These are phyloP conservation scores for Pontederia paniculata DNA, from an alignment of 176 grass and related monocot species.

Conservation along the genomic window DNA sequence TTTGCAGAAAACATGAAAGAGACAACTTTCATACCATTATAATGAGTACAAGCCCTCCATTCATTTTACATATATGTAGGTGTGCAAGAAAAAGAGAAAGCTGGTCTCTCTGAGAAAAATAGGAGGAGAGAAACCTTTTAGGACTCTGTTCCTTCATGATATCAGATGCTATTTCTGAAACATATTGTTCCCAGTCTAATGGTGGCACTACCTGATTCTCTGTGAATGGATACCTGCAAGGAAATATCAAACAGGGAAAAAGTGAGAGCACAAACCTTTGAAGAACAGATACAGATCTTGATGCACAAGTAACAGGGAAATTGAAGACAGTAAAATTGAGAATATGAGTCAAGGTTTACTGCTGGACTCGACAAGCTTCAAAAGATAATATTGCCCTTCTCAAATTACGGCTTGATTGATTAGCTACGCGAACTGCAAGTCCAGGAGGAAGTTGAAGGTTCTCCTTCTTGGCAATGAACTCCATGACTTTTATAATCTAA, in stretches of 20 bases:
- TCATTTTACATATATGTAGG: too few relatives aligned
- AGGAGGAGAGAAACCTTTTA: constrained; percentile 51
- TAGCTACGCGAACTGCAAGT: constrained; percentile 60
- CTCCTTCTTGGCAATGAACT: constrained; percentile 97
- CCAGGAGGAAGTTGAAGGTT: constrained; percentile 66
- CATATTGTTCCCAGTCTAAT: constrained; percentile 96
- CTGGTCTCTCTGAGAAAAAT: background rate
- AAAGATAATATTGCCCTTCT: constrained; percentile 90
- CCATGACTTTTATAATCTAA: constrained; percentile 72
- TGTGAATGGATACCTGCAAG: constrained; percentile 75
- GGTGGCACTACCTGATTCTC: constrained; percentile 65
- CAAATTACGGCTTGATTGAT: constrained; percentile 85
- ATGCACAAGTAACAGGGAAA: constrained; percentile 9
- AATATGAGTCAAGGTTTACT: constrained; percentile 37
- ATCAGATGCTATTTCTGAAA: constrained; percentile 82
- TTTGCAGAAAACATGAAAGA: too few relatives aligned
- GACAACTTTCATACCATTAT: too few relatives aligned
- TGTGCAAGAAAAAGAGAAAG: too few relatives aligned
- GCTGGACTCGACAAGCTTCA: constrained; percentile 90
- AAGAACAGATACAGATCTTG: constrained; percentile 2
- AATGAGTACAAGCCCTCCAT: too few relatives aligned
- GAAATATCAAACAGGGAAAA: constrained; percentile 1
- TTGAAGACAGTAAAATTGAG: background rate
- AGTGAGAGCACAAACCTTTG: background rate
- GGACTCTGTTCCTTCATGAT: constrained; percentile 93